Evolutionary conservation across 345 rosid species (phyloP), one percentile per base, ranked within the genome.

Genomic region (Brassica juncea): DNA sequence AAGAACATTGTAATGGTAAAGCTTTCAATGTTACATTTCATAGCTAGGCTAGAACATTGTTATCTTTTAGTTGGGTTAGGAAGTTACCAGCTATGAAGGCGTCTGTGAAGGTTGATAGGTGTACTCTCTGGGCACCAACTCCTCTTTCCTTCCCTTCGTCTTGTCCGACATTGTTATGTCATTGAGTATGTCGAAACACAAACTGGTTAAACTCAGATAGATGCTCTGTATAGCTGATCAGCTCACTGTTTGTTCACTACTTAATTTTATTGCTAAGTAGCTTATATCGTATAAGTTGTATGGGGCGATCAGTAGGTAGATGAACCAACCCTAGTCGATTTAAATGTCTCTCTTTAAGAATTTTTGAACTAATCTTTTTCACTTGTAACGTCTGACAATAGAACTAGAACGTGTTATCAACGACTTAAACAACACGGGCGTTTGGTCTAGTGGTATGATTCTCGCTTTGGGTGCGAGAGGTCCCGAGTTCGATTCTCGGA

Each of bases 391-490:
- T 61, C 30, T 8, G 3, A 3, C 31, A 6, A 23, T 1, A 7
- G 7, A 7, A 6, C 1, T 6, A 1, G 0, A 35, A 6, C 2
- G 1, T 8, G 8, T 7, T 7, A 1, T 35, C 8, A 7, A 1
- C 8, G 1, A 27, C 4, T 27, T 44, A 3, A 0, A 0, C 34
- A 60, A 11, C 0, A 6, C 2, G 84, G 93, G 91, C 88, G 88
- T 88, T 90, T 90, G 91, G 93, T 90, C 90, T 90, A 91, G 94
- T 91, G 92, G 94, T 86, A 89, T 87, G 93, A 89, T 91, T 90
- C 92, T 93, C 79, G 91, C 93, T 92, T 89, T 87, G 91, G 92
- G 94, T 88, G 94, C 87, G 86, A 94, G 94, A 91, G 89, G 91
- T 91, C 93, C 87, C 80, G 87, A 91, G 90, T 88, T 88, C 78